A percentile compares a stretch with the other conserved stretches of the same genome.
phyloP scores from a whole-genome alignment of 1,284 basidiomycete species.

The Afroboletus lepidellus region DNA sequence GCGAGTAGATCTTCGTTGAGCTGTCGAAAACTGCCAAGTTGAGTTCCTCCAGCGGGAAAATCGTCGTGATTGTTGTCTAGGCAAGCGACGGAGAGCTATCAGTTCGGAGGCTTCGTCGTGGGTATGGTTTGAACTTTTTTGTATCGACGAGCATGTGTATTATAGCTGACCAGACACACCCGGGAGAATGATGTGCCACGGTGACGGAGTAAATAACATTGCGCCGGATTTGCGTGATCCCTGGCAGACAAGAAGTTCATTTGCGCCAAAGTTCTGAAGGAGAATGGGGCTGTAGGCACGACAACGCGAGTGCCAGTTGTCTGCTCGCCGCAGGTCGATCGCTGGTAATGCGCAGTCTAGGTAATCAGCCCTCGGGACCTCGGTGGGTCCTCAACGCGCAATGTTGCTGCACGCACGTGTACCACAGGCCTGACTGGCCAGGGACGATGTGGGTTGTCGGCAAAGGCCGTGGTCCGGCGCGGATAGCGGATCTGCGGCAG shows the following conservation, averaged over 20 bases:
- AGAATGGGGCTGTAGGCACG: constrained; percentile 14
- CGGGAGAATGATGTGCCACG: neutral
- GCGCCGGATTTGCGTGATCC: neutral
- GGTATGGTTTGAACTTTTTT: constrained; percentile 13
- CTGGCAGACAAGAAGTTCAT: constrained; percentile 7
- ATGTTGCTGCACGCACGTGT: neutral
- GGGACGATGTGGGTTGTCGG: no score
- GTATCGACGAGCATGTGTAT: neutral
- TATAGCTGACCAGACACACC: neutral
- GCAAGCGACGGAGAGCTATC: constrained; percentile 8
- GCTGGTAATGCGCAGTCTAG: neutral
- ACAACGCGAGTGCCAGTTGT: neutral
- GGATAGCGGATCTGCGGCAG: constrained; percentile 27
- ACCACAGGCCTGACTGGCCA: neutral
- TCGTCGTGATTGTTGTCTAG: constrained; percentile 47
- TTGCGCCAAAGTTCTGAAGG: neutral
- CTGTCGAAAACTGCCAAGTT: neutral
- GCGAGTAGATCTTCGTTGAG: constrained; percentile 34
- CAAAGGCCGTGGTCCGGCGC: constrained; percentile 14
- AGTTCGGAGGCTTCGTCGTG: constrained; percentile 2
- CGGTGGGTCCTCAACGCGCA: constrained; percentile 18
- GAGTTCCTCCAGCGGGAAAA: constrained; percentile 50
- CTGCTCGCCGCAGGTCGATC: constrained; percentile 2
- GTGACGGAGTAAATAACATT: neutral
- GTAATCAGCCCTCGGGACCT: constrained; percentile 28